Base-by-base conservation (phyloP, 2,329 filamentous ascomycete genomes). In the Emmonsiellopsis sp. region DNA sequence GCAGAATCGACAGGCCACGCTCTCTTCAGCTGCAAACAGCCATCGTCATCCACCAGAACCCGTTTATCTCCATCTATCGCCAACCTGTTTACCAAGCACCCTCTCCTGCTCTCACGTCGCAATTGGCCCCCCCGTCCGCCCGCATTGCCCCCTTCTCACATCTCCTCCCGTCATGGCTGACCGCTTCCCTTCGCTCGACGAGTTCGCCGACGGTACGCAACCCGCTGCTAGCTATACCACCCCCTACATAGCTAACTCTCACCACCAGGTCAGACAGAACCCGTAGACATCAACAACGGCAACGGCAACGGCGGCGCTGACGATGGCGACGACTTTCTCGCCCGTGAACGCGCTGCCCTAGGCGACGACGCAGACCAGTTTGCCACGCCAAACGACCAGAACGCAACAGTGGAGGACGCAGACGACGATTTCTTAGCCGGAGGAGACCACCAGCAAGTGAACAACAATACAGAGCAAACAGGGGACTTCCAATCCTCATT, bases 291-390 rank as follows among this genome's bases (percentile, higher is more conserved):
- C 57, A 65, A 63, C 46, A 61, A 11, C 49, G 37, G 52, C 49
- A 3, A 52, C 39, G 44, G 51, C 51, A 47, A 44, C 39, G 43
- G 40, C 47, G 51, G 56, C 36, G 58, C 56, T 55, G 58, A 72
- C 86, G 84, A 85, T 34, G 77, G 81, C 57, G 84, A 88, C 65
- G 89, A 95, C 72, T 97, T 98, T 70, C 82, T 97, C 48, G 84
- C 88, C 58, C 88, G 92, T 61, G 93, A 98, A 75, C 88, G 90
- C 66, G 93, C 90, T 57, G 73, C 86, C 14, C 83, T 98, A 6
- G 93, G 93, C 60, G 93, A 95, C 58, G 93, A 97, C 70, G 93
- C 93, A 56, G 82, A 90, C 63, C 87, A 91, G 75, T 98, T 98
- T 71, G 79, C 86, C 58, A 87, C 87, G 34, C 79, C 83, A 56